A percentile compares a stretch with the other conserved stretches of the same genome.
Conservation (phyloP, 768 basidiomycete species). For the Agaricus blazei region DNA sequence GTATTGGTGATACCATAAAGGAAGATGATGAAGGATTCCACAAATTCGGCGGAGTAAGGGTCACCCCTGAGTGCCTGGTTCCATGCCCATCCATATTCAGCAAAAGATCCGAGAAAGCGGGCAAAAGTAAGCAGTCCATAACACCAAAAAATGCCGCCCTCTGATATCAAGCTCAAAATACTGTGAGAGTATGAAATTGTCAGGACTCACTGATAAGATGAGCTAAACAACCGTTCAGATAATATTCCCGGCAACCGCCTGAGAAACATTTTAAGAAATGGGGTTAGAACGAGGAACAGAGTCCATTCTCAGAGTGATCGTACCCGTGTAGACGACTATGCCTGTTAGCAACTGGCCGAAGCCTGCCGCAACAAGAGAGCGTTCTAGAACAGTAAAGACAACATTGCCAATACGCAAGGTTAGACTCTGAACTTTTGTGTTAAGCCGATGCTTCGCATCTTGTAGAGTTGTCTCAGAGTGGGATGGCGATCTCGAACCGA, state of each 20-base stretch:
- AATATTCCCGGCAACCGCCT: conserved; percentile 76
- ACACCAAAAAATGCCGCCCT: conserved; percentile 89
- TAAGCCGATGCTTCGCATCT: conserved; percentile 24
- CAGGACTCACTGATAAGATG: conserved; percentile 79
- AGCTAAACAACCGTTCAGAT: conserved; percentile 79
- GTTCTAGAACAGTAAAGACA: conserved; percentile 52
- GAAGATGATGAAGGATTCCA: conserved; percentile 80
- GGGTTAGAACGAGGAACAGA: background rate
- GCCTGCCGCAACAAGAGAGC: conserved; percentile 65
- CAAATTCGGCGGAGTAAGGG: conserved; percentile 64
- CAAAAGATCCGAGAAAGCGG: conserved; percentile 90
- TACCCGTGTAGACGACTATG: conserved; percentile 73
- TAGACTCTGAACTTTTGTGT: conserved; percentile 16
- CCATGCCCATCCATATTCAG: conserved; percentile 94
- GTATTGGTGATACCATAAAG: conserved; percentile 86
- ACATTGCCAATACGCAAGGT: conserved; percentile 38
- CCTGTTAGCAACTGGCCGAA: conserved; percentile 65
- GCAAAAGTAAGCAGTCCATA: conserved; percentile 87
- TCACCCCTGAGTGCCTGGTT: conserved; percentile 57
- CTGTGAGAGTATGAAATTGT: background rate
- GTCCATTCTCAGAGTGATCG: conserved; percentile 6
- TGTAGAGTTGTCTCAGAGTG: conserved; percentile 58
- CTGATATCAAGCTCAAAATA: conserved; percentile 29
- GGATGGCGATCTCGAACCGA: conserved; percentile 39
- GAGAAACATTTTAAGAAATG: conserved; percentile 9